Evolutionary conservation across 2,329 filamentous ascomycete species (phyloP).

Genomic region (Paecilomyces dactylethromorphus): DNA sequence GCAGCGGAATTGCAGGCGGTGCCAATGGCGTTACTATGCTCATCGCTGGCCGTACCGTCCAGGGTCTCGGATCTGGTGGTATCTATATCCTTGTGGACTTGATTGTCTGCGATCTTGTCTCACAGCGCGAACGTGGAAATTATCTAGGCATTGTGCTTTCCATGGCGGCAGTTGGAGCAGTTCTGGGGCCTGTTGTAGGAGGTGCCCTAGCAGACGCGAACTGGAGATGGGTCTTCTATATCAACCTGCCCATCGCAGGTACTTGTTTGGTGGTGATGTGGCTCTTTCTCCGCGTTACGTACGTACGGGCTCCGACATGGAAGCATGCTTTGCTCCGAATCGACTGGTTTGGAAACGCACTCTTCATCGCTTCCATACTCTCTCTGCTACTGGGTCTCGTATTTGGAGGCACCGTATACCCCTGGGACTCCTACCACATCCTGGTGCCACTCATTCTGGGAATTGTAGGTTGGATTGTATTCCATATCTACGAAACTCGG

Average conservation of each 20-base stretch:
- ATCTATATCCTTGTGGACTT: conserved; percentile 37
- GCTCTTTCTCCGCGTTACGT: conserved; percentile 16
- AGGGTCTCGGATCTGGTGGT: conserved; percentile 47
- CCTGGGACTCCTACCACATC: conserved; percentile 23
- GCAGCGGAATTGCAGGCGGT: conserved; percentile 47
- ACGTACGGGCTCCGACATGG: conserved; percentile 5
- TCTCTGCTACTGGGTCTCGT: conserved; percentile 24
- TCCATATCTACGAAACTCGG: conserved; percentile 12
- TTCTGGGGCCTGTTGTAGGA: conserved; percentile 40
- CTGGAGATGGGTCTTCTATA: conserved; percentile 22
- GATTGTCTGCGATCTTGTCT: conserved; percentile 41
- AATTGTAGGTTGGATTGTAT: conserved; percentile 14
- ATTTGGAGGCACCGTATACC: conserved; percentile 22
- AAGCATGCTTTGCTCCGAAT: conserved; percentile 7
- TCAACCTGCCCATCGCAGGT: conserved; percentile 21
- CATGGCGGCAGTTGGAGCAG: conserved; percentile 32
- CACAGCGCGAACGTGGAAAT: conserved; percentile 27
- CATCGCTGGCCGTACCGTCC: conserved; percentile 50
- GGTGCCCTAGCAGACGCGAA: conserved; percentile 17
- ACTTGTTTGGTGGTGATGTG: conserved; percentile 13
- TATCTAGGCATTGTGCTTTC: conserved; percentile 18
- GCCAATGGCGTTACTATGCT: conserved; percentile 41
- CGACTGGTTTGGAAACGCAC: conserved; percentile 22
- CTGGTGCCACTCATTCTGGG: conserved; percentile 23
- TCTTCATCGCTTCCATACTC: conserved; percentile 20